A percentile compares a stretch with the other conserved stretches of the same genome.
phyloP scores from a whole-genome alignment of 106 monocot species.

The Dioscorea alata region DNA sequence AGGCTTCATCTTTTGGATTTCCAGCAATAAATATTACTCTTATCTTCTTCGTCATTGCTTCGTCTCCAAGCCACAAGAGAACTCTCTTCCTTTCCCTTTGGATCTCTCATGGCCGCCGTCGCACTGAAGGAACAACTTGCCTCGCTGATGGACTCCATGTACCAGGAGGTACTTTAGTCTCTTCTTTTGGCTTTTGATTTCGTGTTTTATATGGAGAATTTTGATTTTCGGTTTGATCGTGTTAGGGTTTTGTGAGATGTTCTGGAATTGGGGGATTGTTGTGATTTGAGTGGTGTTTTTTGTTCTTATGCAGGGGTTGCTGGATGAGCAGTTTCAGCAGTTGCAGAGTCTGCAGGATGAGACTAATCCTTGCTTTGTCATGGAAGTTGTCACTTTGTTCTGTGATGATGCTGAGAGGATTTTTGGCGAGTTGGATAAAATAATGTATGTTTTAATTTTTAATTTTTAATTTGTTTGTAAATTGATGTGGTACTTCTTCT shows the following conservation, averaged over 20 bases:
- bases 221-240: not conserved
- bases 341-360: conserved; percentile 53
- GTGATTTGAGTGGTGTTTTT: not conserved
- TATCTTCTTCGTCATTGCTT: too few relatives aligned
- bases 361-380: conserved; percentile 45
- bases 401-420: conserved; percentile 60
- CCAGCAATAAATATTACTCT: too few relatives aligned
- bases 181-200: not conserved
- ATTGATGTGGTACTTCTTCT: not conserved
- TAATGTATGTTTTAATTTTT: conserved; percentile 26
- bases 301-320: conserved; percentile 31
- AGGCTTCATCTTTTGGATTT: too few relatives aligned
- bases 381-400: conserved; percentile 57
- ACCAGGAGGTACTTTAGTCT: conserved; percentile 32
- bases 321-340: conserved; percentile 63
- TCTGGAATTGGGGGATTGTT: not conserved
- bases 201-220: not conserved
- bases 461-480: not conserved
- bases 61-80: too few relatives aligned
- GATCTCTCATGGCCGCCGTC: not conserved
- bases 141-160: conserved; percentile 39
- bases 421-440: conserved; percentile 24
- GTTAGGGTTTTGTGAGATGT: not conserved
- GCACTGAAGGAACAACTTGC: conserved; percentile 23
- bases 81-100: too few relatives aligned